These are phyloP conservation scores for Mycena galericulata DNA, from an alignment of 768 basidiomycete species.

Conservation along the genomic window DNA sequence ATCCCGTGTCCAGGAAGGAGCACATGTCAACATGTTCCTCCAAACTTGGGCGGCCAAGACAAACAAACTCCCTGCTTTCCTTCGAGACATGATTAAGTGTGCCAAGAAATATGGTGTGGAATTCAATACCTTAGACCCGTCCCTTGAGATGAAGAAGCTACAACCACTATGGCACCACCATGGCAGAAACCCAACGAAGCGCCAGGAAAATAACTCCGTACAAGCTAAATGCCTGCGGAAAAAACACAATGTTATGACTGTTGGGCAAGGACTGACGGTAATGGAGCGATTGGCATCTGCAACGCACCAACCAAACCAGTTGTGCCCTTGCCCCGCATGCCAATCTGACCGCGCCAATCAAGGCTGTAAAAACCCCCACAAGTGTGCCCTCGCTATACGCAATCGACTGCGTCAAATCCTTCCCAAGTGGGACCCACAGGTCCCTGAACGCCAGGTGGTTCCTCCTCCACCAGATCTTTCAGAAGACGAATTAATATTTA, in stretches of 20 bases:
- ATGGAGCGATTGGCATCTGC: not conserved
- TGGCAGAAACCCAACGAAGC: not conserved
- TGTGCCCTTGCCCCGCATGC: not conserved
- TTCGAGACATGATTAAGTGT: constrained; percentile 34
- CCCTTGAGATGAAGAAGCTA: not conserved
- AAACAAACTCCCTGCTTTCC: constrained; percentile 16
- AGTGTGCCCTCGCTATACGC: not conserved
- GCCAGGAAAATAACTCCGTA: not conserved
- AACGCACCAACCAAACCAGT: not conserved
- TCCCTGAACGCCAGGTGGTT: too few relatives aligned
- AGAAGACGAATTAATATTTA: too few relatives aligned
- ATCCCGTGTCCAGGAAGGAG: constrained; percentile 6
- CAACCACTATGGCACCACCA: constrained; percentile 18
- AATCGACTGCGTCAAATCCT: not conserved
- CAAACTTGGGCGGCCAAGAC: constrained; percentile 41
- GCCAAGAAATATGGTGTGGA: constrained; percentile 38
- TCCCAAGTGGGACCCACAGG: constrained; percentile 4
- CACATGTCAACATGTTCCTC: constrained; percentile 37
- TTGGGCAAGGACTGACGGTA: not conserved
- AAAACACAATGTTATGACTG: not conserved
- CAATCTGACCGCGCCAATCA: not conserved
- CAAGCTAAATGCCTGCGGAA: constrained; percentile 5
- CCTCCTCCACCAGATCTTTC: too few relatives aligned
- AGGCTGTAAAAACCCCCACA: constrained; percentile 13
- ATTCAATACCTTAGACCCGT: constrained; percentile 30